Evolutionary conservation across 2,329 filamentous ascomycete species (phyloP), one percentile per base, ranked within the genome.

Genomic region (Cercospora nicotianae): DNA sequence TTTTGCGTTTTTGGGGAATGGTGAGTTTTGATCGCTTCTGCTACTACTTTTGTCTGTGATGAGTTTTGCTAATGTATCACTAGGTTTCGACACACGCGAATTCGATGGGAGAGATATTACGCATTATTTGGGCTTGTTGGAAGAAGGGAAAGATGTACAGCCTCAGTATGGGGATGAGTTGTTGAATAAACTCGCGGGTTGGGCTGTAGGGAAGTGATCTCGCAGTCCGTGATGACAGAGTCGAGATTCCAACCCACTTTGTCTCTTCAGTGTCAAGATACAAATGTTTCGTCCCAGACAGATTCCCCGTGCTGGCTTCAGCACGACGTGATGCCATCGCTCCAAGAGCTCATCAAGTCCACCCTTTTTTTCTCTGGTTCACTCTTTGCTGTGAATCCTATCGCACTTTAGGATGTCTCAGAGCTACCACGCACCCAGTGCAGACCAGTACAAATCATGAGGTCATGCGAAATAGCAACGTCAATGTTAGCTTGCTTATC

Each of bases 41-140:
- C 13, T 6, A 1, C 33, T 16, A 36, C 33, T 36, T 5, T 16
- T 16, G 4, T 36, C 13, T 36, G 13, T 36, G 13, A 16, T 16
- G 2, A 16, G 13, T 36, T 6, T 36, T 36, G 33, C 33, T 16
- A 36, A 36, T 36, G 33, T 7, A 36, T 16, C 33, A 36, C 33
- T 16, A 36, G 80, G 82, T 1, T 84, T 83, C 65, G 77, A 80
- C 68, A 74, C 75, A n/a, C 73, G 81, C 61, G 81, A 83, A 74
- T 78, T 78, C 73, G 81, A 83, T 75, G 82, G 81, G n/a, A 77
- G 81, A 64, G 82, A 83, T 74, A 78, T 83, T 23, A 83, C 81
- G 45, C 77, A 81, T 71, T 84, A 84, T 75, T 67, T 83, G 51
- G 82, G 81, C 0, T 71, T 69, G 58, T 65, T 81, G 67, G 76